Percentiles rank a stretch among this genome's conserved stretches.
Evolutionary conservation across 345 rosid species (phyloP).

Genomic region (Eucalyptus sp.): DNA sequence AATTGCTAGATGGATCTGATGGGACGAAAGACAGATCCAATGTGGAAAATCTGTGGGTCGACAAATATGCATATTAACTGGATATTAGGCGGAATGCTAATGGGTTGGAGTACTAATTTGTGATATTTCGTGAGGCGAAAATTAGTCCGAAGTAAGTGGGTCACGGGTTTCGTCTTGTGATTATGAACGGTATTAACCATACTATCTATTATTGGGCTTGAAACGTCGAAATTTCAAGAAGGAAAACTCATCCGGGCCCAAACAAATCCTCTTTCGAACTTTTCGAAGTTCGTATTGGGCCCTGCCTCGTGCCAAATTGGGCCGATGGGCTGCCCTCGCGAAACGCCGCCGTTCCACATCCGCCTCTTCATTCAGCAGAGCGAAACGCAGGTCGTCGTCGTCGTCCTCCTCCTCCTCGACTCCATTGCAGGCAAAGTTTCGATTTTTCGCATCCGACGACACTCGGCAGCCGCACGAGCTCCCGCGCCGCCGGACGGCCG

Average conservation of each 20-base stretch:
- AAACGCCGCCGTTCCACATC: not conserved
- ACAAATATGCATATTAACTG: not conserved
- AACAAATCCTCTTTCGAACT: not conserved
- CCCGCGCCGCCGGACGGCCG: not conserved
- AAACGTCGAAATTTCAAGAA: fast-evolving
- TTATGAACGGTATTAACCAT: not conserved
- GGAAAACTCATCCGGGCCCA: not conserved
- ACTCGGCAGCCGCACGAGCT: not conserved
- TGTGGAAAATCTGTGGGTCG: not conserved
- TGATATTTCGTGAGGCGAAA: not conserved
- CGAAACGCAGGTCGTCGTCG: not conserved
- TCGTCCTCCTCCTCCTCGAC: not conserved
- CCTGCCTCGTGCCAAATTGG: not conserved
- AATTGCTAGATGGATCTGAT: fast-evolving
- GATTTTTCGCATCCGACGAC: not conserved
- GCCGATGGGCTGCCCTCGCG: not conserved
- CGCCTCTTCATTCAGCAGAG: not conserved
- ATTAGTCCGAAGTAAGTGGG: not conserved
- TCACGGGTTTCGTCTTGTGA: not conserved
- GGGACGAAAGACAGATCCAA: fast-evolving
- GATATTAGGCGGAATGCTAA: not conserved
- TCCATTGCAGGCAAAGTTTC: not conserved
- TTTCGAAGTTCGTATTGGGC: not conserved
- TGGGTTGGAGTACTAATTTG: not conserved
- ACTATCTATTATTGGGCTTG: not conserved